Evolutionary conservation across 257 asterid species (phyloP), one percentile per base, ranked within the genome.

Genomic region (Solanum sejunctum): DNA sequence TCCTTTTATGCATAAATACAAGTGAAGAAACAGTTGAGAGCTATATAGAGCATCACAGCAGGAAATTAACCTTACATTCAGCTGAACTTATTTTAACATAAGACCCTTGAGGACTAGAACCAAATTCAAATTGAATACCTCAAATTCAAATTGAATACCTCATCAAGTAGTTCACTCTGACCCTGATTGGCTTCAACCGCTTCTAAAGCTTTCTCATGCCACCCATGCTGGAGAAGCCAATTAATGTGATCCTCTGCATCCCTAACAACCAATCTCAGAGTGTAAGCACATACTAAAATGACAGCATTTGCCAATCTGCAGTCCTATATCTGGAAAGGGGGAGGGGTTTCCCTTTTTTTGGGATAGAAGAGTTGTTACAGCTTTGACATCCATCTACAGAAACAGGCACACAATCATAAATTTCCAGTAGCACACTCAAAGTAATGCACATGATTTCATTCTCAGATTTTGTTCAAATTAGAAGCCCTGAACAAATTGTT

Each of bases 121-220:
- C 18, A 78, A 52, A 78, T 52, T 78, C 83, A 78, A 12, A 52
- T 78, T 78, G 28, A 78, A 45, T 93, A 95, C 99, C 98, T 97
- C 99, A 64, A 52, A 78, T 52, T 78, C 83, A 78, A 12, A 52
- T 78, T 78, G 28, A 78, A 45, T 93, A 95, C 99, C 98, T 97
- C 99, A 64, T 95, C 98, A 89, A 93, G 83, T 88, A 97, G 97
- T 90, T 97, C 99, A 91, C 98, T 97, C 70, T 94, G 93, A 82
- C 95, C 99, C 85, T 94, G 93, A 87, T 98, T 97, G 84, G 97
- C 98, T 94, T 97, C 99, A 86, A 97, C 99, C 60, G 97, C 99
- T 85, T 90, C 99, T 92, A 97, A 91, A 85, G 99, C 99, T 89
- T 97, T 93, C 89, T 94, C 99, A 89, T 97, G 99, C 86, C 92